Percentiles rank a stretch among this genome's conserved stretches.
Evolutionary conservation across 2,329 filamentous ascomycete genomes (phyloP).

Genomic region (Penicillium sp.): DNA sequence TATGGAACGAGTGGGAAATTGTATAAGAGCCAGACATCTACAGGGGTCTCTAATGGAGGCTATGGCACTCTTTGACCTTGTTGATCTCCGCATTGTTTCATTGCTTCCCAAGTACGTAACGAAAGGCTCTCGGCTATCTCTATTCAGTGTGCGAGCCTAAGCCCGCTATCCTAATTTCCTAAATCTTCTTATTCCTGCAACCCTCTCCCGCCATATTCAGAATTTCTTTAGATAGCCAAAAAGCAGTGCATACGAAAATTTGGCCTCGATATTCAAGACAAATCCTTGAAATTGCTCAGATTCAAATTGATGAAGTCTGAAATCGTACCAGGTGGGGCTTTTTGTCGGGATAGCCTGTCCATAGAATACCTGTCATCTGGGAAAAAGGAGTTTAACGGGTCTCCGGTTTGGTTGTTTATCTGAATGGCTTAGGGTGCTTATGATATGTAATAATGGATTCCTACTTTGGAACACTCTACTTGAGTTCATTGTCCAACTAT

Average conservation of each 20-base stretch:
- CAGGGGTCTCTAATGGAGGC: conserved; percentile 3
- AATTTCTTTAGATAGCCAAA: no score
- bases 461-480: not conserved
- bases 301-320: no score
- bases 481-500: not conserved
- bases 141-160: not conserved
- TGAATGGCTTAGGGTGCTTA: no score
- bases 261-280: no score
- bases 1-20: conserved; percentile 3
- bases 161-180: no score
- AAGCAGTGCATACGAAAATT: no score
- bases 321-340: no score
- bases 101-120: not conserved
- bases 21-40: not conserved
- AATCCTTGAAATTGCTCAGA: no score
- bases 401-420: not conserved
- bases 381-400: not conserved
- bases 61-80: not conserved
- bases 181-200: no score
- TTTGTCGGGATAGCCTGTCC: no score
- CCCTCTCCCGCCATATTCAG: no score
- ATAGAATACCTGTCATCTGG: not conserved
- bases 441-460: no score
- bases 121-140: not conserved
- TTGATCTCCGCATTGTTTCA: not conserved